Percentiles rank a stretch among this genome's conserved stretches.
phyloP scores from a whole-genome alignment of 495 filamentous ascomycete genomes.

The Pseudotulostoma volvatum region DNA sequence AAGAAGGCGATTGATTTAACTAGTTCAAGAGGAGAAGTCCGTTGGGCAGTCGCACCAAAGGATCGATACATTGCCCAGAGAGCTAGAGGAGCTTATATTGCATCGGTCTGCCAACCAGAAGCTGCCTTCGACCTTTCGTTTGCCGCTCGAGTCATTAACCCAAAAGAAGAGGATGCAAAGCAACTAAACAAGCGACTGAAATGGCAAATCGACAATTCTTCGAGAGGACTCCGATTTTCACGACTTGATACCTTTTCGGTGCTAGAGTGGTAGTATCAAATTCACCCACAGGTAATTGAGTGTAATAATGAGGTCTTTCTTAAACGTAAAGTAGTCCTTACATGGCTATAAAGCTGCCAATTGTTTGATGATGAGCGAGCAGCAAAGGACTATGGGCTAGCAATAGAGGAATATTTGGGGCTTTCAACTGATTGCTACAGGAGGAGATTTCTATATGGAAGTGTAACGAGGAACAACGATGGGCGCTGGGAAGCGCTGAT shows the following conservation, averaged over 20 bases:
- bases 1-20: not conserved
- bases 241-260: not conserved
- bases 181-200: not conserved
- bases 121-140: not conserved
- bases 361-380: no score
- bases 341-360: no score
- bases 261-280: no score
- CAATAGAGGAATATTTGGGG: no score
- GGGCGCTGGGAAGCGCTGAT: no score
- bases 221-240: not conserved
- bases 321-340: no score
- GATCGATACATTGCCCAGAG: not conserved
- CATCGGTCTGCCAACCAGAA: not conserved
- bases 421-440: no score
- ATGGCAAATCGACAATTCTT: not conserved
- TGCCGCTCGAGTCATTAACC: not conserved
- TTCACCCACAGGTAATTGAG: no score
- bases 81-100: not conserved
- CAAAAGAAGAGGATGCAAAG: not conserved
- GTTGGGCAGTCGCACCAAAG: not conserved
- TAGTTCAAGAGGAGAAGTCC: not conserved
- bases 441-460: no score
- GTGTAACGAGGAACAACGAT: no score
- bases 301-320: no score
- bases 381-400: no score